Base-by-base conservation (phyloP, 1,139 yeast genomes). In the Yamadazyma kanchanaburiensis region DNA sequence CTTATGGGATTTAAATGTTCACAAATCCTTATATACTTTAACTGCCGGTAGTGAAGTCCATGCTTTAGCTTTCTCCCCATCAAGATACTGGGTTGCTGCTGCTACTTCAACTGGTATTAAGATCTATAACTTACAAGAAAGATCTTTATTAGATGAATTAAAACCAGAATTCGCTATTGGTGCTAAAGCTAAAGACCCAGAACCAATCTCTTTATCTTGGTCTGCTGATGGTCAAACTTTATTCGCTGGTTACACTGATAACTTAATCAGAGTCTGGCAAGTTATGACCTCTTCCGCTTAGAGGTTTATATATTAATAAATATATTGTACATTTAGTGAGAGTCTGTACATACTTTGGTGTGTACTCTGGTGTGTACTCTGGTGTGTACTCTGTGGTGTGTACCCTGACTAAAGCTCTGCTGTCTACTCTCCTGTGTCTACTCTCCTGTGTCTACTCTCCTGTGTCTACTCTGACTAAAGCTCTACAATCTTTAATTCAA, bases 81-180 rank as follows among this genome's bases (percentile, higher is more conserved):
- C 87, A 95, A 89, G 98, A 84, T 94, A 87, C 94, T 91, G 98
- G 98, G 86, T 94, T 70, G 94, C 96, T 68, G 98, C 97, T 74
- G 98, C 98, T 63, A 91, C 99, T 58, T 77, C 96, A 52, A 74
- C 96, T 53, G 94, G 96, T 63, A 87, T 94, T 77, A 89, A 88
- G 88, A 84, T 94, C 80, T 91, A 81, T 87, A 88, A 89, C 82
- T 83, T 91, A 69, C 95, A 88, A 77, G 91, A 86, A 76, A 84
- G 95, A 76, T 74, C 76, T 58, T 78, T 89, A 69, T 88, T 89
- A 73, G 98, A 91, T 65, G 97, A 91, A 79, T 86, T 91, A 74
- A 88, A 85, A 77, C 96, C 97, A 65, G 98, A 91, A 77, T 86
- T 87, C 63, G 86, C 94, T 62, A 80, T 83, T 59, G 78, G 81